Conservation (phyloP, 768 basidiomycete species). For the Tricholoma sp. region DNA sequence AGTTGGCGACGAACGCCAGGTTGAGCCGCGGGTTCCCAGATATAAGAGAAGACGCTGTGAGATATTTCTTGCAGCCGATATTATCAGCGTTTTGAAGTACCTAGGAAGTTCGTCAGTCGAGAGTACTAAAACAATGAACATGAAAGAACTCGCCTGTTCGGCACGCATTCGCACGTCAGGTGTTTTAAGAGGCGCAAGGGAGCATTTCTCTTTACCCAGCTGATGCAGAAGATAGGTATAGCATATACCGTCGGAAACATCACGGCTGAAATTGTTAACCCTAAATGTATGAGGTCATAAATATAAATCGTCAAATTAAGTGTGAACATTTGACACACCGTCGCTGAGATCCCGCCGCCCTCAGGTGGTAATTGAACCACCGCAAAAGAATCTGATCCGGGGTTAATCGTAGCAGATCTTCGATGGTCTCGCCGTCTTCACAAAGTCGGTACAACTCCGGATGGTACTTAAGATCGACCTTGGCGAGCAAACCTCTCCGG, state of each 20-base stretch:
- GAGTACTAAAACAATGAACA: neutral
- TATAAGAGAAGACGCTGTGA: slow-evolving; percentile 87
- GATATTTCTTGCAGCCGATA: slow-evolving; percentile 94
- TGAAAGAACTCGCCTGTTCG: slow-evolving; percentile 50
- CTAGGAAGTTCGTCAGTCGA: slow-evolving; percentile 20
- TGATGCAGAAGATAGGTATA: slow-evolving; percentile 96
- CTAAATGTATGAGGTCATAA: slow-evolving; percentile 34
- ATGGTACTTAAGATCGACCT: slow-evolving; percentile 97
- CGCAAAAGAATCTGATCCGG: slow-evolving; percentile 96
- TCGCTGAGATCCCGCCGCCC: slow-evolving; percentile 88
- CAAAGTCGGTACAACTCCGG: slow-evolving; percentile 94
- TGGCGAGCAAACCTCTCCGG: slow-evolving; percentile 83
- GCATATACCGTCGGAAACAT: slow-evolving; percentile 96
- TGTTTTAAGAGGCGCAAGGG: slow-evolving; percentile 85
- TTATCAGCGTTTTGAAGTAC: slow-evolving; percentile 90
- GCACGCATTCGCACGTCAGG: slow-evolving; percentile 78
- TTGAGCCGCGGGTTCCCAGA: slow-evolving; percentile 96
- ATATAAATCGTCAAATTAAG: neutral
- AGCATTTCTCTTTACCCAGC: slow-evolving; percentile 91
- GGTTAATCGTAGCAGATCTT: slow-evolving; percentile 88
- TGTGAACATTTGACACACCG: slow-evolving; percentile 39
- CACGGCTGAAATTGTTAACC: slow-evolving; percentile 96
- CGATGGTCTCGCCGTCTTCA: slow-evolving; percentile 96
- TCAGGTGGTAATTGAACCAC: slow-evolving; percentile 99
- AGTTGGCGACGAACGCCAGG: slow-evolving; percentile 95